Percentiles rank a stretch among this genome's conserved stretches.
Evolutionary conservation across 1,139 yeast species (phyloP).

Genomic region (Blastobotrys proliferans): DNA sequence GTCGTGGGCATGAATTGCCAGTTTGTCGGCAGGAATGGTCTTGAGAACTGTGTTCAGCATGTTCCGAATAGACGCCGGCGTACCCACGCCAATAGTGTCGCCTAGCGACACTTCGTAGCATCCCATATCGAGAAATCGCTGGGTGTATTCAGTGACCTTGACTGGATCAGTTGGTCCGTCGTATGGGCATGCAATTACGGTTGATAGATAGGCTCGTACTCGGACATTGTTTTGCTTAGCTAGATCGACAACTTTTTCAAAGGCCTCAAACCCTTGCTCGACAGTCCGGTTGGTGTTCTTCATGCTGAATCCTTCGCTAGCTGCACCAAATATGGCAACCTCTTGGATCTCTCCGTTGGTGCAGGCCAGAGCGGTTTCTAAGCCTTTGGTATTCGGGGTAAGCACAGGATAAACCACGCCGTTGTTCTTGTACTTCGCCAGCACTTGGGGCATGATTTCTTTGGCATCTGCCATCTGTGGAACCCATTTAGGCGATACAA

Average conservation of each 20-base stretch:
- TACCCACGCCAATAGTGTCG: slow-evolving; percentile 38
- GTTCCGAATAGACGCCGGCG: slow-evolving; percentile 29
- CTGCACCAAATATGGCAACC: slow-evolving; percentile 36
- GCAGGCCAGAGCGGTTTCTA: slow-evolving; percentile 29
- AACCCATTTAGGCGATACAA: slow-evolving; percentile 39
- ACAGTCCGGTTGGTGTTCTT: slow-evolving; percentile 34
- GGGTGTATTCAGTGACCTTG: slow-evolving; percentile 30
- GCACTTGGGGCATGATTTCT: slow-evolving; percentile 21
- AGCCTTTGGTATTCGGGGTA: slow-evolving; percentile 34
- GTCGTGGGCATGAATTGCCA: slow-evolving; percentile 39
- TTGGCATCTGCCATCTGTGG: slow-evolving; percentile 35
- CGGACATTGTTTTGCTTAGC: slow-evolving; percentile 28
- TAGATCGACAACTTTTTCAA: slow-evolving; percentile 27
- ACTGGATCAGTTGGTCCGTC: slow-evolving; percentile 36
- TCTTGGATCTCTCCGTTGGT: slow-evolving; percentile 26
- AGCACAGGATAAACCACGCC: slow-evolving; percentile 33
- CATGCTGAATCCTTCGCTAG: slow-evolving; percentile 34
- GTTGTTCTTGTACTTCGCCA: slow-evolving; percentile 21
- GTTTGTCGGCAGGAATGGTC: slow-evolving; percentile 26
- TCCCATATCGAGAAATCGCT: slow-evolving; percentile 31
- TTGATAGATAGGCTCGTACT: slow-evolving; percentile 35
- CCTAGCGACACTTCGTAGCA: slow-evolving; percentile 38
- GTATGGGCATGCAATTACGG: slow-evolving; percentile 37
- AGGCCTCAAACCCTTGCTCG: slow-evolving; percentile 29
- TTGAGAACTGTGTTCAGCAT: slow-evolving; percentile 29